phyloP scores from a whole-genome alignment of 2,329 filamentous ascomycete genomes.

The Exophiala oligosperma region DNA sequence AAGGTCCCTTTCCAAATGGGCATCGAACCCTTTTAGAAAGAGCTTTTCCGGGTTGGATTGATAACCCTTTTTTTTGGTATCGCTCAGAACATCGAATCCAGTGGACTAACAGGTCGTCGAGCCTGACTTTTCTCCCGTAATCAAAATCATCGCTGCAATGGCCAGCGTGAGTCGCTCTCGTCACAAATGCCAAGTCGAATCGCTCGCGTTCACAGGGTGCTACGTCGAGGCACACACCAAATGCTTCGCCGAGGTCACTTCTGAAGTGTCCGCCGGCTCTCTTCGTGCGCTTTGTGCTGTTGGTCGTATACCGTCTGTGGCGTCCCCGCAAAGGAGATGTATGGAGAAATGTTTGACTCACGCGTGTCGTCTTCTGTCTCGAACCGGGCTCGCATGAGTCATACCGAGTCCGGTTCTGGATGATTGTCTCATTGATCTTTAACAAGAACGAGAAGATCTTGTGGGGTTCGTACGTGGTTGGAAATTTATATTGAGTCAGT shows the following conservation, averaged over 20 bases:
- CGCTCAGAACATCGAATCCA: too few species aligned
- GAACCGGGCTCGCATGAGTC: constrained; percentile 32
- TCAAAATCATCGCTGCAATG: too few species aligned
- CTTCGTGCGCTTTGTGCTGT: constrained; percentile 22
- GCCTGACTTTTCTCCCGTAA: too few species aligned
- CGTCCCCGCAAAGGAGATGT: constrained; percentile 26
- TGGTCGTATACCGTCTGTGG: constrained; percentile 26
- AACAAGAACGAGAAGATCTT: constrained; percentile 27
- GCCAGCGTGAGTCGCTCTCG: too few species aligned
- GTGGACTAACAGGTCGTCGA: too few species aligned
- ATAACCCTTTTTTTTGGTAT: too few species aligned
- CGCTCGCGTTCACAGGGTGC: too few species aligned
- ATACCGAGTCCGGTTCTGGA: constrained; percentile 26
- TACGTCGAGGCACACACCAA: too few species aligned
- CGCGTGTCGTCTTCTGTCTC: constrained; percentile 29
- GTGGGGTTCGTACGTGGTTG: constrained; percentile 36
- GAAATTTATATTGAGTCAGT: constrained; percentile 36
- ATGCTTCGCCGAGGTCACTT: constrained; percentile 21
- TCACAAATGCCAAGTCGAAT: too few species aligned
- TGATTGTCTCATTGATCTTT: constrained; percentile 14
- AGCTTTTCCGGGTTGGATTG: too few species aligned
- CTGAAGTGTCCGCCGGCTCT: constrained; percentile 20
- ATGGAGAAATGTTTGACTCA: constrained; percentile 23
- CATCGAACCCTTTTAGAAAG: too few species aligned
- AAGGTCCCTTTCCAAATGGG: too few species aligned